phyloP scores from a whole-genome alignment of 1,139 yeast genomes.

The Kodamaea derodonti region DNA sequence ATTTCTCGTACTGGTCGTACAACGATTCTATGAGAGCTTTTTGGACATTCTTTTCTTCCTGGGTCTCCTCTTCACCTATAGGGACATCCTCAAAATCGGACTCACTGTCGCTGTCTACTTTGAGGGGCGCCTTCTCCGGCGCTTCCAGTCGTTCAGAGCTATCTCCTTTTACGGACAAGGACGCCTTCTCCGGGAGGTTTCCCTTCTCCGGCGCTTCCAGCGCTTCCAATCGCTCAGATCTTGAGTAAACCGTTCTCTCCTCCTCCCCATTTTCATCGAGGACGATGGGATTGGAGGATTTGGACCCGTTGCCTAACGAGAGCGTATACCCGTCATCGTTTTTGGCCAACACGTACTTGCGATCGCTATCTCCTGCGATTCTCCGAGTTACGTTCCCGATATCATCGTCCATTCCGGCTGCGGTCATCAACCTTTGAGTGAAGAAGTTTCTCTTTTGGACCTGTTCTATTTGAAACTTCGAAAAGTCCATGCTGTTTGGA shows the following conservation, averaged over 20 bases:
- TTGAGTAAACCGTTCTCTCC: neutral
- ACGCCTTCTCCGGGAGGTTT: neutral
- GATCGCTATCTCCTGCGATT: slow-evolving; percentile 81
- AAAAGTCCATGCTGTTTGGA: slow-evolving; percentile 84
- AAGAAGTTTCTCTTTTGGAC: slow-evolving; percentile 87
- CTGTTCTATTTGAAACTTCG: slow-evolving; percentile 87
- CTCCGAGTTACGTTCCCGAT: slow-evolving; percentile 45
- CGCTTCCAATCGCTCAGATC: no score
- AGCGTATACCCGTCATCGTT: slow-evolving; percentile 87
- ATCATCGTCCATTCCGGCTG: slow-evolving; percentile 76
- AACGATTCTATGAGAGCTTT: slow-evolving; percentile 36
- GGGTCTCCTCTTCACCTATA: slow-evolving; percentile 17
- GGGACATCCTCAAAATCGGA: slow-evolving; percentile 21
- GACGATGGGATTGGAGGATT: slow-evolving; percentile 41
- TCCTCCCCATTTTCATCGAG: slow-evolving; percentile 34
- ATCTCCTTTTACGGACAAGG: neutral
- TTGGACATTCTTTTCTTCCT: slow-evolving; percentile 28
- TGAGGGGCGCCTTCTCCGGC: no score
- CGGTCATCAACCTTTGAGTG: slow-evolving; percentile 82
- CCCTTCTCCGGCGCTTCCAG: neutral
- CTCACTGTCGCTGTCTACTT: slow-evolving; percentile 8
- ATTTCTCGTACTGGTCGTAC: slow-evolving; percentile 29
- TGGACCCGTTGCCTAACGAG: slow-evolving; percentile 49
- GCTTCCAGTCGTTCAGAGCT: no score
- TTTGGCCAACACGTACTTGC: slow-evolving; percentile 70